These are phyloP conservation scores for Casuarina glauca DNA, from an alignment of 306 rosid genomes.

Conservation along the genomic window DNA sequence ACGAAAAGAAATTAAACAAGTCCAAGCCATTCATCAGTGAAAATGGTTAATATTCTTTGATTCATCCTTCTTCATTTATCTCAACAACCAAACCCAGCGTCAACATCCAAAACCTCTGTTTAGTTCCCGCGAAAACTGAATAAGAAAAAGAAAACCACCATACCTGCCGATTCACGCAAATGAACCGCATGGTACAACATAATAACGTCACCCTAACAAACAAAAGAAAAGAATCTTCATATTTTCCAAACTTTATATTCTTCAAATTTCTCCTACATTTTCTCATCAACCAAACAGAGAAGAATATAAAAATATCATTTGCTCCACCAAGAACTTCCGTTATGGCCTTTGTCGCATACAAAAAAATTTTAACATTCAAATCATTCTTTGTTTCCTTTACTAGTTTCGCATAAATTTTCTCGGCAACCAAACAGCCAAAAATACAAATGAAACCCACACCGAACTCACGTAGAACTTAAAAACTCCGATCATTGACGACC, in stretches of 20 bases:
- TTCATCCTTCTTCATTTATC: background rate
- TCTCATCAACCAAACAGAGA: background rate
- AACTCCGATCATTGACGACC: no score
- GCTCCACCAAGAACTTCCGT: no score
- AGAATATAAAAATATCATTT: no score
- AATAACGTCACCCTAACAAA: background rate
- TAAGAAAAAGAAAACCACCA: background rate
- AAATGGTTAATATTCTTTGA: background rate
- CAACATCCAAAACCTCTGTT: background rate
- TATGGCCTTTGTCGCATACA: no score
- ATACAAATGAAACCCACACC: no score
- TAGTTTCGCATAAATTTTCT: background rate
- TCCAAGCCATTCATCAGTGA: background rate
- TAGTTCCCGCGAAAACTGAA: background rate
- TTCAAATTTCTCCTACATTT: background rate
- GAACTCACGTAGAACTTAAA: no score
- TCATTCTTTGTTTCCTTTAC: background rate
- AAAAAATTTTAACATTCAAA: no score
- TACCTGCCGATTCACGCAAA: background rate
- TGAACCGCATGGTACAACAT: background rate
- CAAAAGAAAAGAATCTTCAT: no score
- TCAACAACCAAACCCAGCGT: background rate
- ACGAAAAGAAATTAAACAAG: background rate
- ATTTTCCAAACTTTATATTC: no score
- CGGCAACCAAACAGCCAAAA: background rate